A percentile compares a stretch with the other conserved stretches of the same genome.
phyloP scores from a whole-genome alignment of 371 early-diverging fungal species.

The Mucor piriformis region DNA sequence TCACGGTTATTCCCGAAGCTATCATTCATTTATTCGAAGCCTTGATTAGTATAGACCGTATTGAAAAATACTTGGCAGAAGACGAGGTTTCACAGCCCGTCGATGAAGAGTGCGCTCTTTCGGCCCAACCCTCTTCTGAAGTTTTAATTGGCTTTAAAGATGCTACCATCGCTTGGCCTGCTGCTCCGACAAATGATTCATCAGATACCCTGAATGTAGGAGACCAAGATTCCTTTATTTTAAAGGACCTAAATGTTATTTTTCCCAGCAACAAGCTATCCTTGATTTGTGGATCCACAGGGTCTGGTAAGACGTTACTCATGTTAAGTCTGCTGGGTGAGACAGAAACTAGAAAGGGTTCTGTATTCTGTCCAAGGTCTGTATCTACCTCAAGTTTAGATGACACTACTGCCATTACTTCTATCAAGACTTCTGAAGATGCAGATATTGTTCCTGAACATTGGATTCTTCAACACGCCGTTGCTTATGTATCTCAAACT shows the following conservation, averaged over 20 bases:
- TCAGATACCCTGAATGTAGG: no score
- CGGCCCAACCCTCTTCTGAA: no score
- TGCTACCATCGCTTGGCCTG: conserved; percentile 38
- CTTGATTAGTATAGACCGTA: conserved; percentile 55
- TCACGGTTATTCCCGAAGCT: conserved; percentile 55
- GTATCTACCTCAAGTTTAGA: conserved; percentile 13
- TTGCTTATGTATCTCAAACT: conserved; percentile 39
- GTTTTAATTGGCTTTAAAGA: conserved; percentile 45
- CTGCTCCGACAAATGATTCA: not conserved
- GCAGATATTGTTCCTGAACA: conserved; percentile 7
- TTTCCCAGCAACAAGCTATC: conserved; percentile 60
- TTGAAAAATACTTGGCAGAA: conserved; percentile 72
- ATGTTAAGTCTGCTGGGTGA: conserved; percentile 66
- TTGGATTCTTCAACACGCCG: conserved; percentile 25
- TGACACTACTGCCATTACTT: not conserved
- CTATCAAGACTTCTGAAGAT: conserved; percentile 15
- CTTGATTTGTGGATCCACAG: conserved; percentile 66
- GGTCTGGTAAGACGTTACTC: conserved; percentile 68
- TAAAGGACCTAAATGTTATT: conserved; percentile 43
- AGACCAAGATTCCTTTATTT: conserved; percentile 23
- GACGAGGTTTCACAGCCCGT: conserved; percentile 66
- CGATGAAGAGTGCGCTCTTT: conserved; percentile 42
- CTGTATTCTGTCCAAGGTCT: conserved; percentile 16
- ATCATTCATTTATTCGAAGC: conserved; percentile 34
- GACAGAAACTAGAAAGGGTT: conserved; percentile 13